Percentiles rank a stretch among this genome's conserved stretches.
Evolutionary conservation across 2,329 filamentous ascomycete species (phyloP).

Genomic region (Fusarium compactum): DNA sequence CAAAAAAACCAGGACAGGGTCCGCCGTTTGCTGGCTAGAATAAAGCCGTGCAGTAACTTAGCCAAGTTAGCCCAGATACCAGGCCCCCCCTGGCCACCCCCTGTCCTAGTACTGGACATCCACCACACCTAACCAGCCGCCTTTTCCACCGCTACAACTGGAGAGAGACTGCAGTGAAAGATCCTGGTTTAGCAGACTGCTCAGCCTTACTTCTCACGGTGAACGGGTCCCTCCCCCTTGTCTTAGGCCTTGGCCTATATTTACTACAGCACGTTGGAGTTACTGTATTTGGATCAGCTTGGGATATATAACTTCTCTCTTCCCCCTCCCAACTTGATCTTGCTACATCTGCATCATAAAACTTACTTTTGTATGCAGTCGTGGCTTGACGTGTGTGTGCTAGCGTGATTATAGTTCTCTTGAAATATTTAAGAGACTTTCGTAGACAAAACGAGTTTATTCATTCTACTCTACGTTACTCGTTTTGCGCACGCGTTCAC

Average conservation of each 20-base stretch:
- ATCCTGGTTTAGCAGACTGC: conserved; percentile 42
- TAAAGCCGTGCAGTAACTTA: conserved; percentile 37
- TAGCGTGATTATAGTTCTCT: conserved; percentile 44
- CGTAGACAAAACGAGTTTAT: conserved; percentile 41
- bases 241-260: conserved; percentile 40
- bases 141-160: conserved; percentile 39
- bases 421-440: conserved; percentile 29
- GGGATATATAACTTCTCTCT: conserved; percentile 45
- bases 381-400: conserved; percentile 43
- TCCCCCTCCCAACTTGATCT: conserved; percentile 29
- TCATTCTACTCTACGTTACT: background rate
- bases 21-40: conserved; percentile 42
- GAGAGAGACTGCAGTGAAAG: conserved; percentile 4
- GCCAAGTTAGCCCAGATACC: conserved; percentile 35
- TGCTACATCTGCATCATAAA: conserved; percentile 27
- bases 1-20: conserved; percentile 19
- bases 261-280: conserved; percentile 22
- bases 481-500: conserved; percentile 17
- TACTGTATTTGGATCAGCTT: conserved; percentile 33
- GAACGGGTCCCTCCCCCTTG: conserved; percentile 39
- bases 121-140: conserved; percentile 43
- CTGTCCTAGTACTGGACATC: conserved; percentile 39
- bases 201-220: conserved; percentile 48
- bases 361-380: conserved; percentile 28
- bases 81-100: conserved; percentile 32